Conservation (phyloP, 2,329 filamentous ascomycete genomes). For the Colletotrichum spinosum region DNA sequence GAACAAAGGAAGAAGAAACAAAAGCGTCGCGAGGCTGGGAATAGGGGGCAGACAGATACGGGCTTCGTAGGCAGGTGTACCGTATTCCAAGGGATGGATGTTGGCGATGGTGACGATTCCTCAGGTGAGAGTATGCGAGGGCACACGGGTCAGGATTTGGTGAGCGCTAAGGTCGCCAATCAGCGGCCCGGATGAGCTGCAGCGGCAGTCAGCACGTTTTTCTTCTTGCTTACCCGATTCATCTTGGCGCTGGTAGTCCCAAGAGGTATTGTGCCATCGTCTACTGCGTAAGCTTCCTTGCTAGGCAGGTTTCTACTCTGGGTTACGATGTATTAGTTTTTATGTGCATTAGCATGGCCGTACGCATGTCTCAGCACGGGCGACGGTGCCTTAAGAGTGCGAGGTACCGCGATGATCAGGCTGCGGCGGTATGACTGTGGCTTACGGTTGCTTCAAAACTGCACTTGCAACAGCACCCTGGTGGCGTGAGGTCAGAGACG, state of each 20-base stretch:
- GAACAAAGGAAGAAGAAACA: conserved; percentile 4
- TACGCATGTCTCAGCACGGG: conserved; percentile 7
- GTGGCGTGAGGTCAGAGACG: background rate
- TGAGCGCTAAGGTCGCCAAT: conserved; percentile 30
- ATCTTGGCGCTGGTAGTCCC: no score
- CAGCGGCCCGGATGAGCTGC: conserved; percentile 12
- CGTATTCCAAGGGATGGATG: conserved; percentile 10
- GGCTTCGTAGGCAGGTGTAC: background rate
- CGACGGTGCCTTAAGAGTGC: background rate
- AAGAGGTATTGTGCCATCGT: no score
- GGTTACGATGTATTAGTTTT: no score
- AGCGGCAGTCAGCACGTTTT: conserved; percentile 26
- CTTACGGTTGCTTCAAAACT: background rate
- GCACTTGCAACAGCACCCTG: no score
- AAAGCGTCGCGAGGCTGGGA: conserved; percentile 23
- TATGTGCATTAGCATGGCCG: no score
- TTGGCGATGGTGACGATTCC: background rate
- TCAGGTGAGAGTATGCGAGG: background rate
- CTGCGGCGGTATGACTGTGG: conserved; percentile 14
- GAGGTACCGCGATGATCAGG: conserved; percentile 21
- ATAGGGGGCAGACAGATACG: background rate
- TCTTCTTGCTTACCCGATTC: no score
- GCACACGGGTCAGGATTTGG: background rate
- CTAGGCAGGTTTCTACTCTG: no score
- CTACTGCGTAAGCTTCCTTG: no score